These are phyloP conservation scores for Lasiodiplodia sp. DNA, from an alignment of 2,329 filamentous ascomycete genomes.

Conservation along the genomic window DNA sequence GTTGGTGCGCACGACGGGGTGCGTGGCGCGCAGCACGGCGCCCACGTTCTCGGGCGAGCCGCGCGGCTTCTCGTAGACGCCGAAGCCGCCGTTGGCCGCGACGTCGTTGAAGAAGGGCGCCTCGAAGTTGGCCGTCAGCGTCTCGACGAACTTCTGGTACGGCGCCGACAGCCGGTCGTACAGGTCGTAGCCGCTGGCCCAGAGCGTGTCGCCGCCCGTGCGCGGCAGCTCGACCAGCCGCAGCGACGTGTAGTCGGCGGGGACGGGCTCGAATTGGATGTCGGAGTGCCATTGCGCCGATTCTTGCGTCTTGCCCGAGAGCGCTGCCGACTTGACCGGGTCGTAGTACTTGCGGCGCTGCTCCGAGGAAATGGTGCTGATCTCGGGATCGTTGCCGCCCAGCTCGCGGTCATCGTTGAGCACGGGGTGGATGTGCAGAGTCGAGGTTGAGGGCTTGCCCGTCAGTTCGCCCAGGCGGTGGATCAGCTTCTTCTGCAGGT, in stretches of 20 bases:
- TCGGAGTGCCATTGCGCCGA: slow-evolving; percentile 62
- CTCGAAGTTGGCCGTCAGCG: slow-evolving; percentile 55
- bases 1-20: slow-evolving; percentile 67
- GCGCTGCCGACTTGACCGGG: slow-evolving; percentile 45
- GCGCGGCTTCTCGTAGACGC: slow-evolving; percentile 56
- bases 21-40: slow-evolving; percentile 56
- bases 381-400: slow-evolving; percentile 47
- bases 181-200: slow-evolving; percentile 51
- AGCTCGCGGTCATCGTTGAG: slow-evolving; percentile 53
- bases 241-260: slow-evolving; percentile 51
- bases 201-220: slow-evolving; percentile 41
- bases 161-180: slow-evolving; percentile 59
- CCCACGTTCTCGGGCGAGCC: slow-evolving; percentile 65
- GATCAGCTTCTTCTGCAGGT: slow-evolving; percentile 61
- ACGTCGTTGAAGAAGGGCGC: slow-evolving; percentile 54
- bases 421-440: slow-evolving; percentile 68
- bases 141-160: slow-evolving; percentile 58
- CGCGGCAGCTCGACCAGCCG: slow-evolving; percentile 45
- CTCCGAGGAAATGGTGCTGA: slow-evolving; percentile 56
- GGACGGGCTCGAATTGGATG: slow-evolving; percentile 51
- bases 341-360: slow-evolving; percentile 51
- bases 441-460: slow-evolving; percentile 63
- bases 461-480: slow-evolving; percentile 65
- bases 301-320: slow-evolving; percentile 57
- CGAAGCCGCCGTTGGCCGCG: slow-evolving; percentile 51